These are phyloP conservation scores for Teunomyces atbi DNA, from an alignment of 805 yeast species.

Conservation along the genomic window DNA sequence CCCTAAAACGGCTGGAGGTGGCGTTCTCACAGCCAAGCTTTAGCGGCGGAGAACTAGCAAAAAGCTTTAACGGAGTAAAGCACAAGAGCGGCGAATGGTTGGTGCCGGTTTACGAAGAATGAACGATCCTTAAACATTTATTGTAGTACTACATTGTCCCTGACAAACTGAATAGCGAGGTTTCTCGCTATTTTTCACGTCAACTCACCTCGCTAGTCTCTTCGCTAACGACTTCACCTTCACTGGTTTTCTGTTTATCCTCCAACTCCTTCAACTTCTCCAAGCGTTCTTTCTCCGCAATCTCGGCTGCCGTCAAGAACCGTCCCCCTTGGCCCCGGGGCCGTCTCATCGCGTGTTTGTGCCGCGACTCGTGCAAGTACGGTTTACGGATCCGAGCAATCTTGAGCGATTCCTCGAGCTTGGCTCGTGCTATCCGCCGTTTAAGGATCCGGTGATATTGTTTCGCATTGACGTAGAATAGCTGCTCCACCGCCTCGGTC, in stretches of 20 bases:
- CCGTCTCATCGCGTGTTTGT: constrained; percentile 98
- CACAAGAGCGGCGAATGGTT: constrained; percentile 53
- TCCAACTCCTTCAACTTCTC: constrained; percentile 38
- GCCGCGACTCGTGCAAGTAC: constrained; percentile 93
- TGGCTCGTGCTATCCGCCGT: constrained; percentile 90
- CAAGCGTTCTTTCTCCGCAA: constrained; percentile 43
- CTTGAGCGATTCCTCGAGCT: constrained; percentile 82
- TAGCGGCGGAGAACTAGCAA: constrained; percentile 61
- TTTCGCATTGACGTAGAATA: constrained; percentile 95
- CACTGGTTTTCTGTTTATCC: constrained; percentile 15
- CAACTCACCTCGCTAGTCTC: too few relatives aligned
- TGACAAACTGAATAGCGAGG: too few relatives aligned
- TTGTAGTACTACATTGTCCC: too few relatives aligned
- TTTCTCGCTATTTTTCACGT: too few relatives aligned
- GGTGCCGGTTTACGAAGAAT: constrained; percentile 45
- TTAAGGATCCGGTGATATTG: constrained; percentile 94
- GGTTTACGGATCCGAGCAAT: constrained; percentile 90
- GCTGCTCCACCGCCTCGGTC: constrained; percentile 59
- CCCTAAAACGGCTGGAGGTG: constrained; percentile 43
- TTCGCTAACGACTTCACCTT: neutral
- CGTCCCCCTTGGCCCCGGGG: constrained; percentile 99
- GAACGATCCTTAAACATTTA: neutral
- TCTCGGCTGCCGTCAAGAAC: constrained; percentile 85
- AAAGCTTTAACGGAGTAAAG: constrained; percentile 50
- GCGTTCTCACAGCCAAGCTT: constrained; percentile 76